Conservation (phyloP, 768 basidiomycete genomes). For the Inosperma sp. region DNA sequence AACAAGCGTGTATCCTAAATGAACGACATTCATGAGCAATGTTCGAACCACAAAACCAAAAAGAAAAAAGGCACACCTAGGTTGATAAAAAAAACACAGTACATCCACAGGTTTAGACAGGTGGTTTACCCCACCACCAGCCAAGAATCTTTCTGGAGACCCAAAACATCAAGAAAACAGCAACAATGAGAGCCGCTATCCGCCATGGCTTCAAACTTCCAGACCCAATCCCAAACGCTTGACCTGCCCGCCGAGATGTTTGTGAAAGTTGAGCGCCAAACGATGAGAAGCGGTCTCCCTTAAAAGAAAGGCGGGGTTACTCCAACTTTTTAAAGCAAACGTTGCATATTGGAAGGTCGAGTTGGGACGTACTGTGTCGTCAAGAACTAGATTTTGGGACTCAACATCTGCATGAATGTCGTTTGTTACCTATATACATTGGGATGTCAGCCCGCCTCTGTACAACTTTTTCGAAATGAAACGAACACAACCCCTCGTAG, state of each 20-base stretch:
- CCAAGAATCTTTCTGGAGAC: slow-evolving; percentile 45
- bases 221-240: slow-evolving; percentile 67
- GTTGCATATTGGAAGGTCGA: not conserved
- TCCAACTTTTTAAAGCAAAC: slow-evolving; percentile 5
- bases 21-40: not conserved
- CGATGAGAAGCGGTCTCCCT: slow-evolving; percentile 65
- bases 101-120: no score
- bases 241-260: slow-evolving; percentile 63
- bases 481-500: slow-evolving; percentile 60
- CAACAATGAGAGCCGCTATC: slow-evolving; percentile 58
- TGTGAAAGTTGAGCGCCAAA: slow-evolving; percentile 61
- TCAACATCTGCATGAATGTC: slow-evolving; percentile 86
- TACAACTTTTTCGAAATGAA: no score
- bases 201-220: slow-evolving; percentile 67
- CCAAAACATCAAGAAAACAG: slow-evolving; percentile 53
- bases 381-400: slow-evolving; percentile 72
- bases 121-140: slow-evolving; percentile 40
- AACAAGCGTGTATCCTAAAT: no score
- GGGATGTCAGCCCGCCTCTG: not conserved
- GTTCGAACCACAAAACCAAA: no score
- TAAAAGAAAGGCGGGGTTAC: not conserved
- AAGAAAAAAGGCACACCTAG: no score
- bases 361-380: slow-evolving; percentile 59
- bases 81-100: no score
- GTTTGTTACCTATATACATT: slow-evolving; percentile 60